These are phyloP conservation scores for Antitrichia curtipendula DNA, from an alignment of 225 moss, liverwort and hornwort species.

Conservation along the genomic window DNA sequence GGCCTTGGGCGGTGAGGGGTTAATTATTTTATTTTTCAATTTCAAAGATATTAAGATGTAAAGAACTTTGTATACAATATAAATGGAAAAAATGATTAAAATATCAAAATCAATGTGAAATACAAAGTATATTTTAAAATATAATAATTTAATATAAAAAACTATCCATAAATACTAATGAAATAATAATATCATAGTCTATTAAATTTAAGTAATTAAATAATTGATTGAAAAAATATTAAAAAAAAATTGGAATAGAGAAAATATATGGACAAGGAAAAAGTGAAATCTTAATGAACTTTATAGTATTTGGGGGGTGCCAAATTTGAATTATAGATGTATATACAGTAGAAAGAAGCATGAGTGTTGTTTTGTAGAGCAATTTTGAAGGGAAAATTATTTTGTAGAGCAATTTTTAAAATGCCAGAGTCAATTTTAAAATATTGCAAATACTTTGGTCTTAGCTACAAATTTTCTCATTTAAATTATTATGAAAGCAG, in stretches of 20 bases:
- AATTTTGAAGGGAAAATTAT: too few relatives aligned
- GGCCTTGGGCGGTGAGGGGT: too few relatives aligned
- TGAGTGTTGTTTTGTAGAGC: neutral
- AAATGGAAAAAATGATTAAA: neutral
- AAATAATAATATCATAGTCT: neutral
- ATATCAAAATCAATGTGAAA: neutral
- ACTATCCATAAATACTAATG: neutral
- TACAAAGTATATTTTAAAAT: too few relatives aligned
- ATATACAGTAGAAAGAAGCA: neutral
- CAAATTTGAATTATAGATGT: neutral
- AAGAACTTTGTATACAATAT: neutral
- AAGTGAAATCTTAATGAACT: neutral
- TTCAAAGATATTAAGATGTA: too few relatives aligned
- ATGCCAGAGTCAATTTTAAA: neutral
- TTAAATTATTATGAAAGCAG: neutral
- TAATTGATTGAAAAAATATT: neutral
- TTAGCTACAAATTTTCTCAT: neutral
- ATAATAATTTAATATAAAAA: neutral
- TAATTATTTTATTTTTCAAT: too few relatives aligned
- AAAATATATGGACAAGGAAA: neutral
- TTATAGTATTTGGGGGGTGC: neutral
- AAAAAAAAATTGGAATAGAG: fast-evolving
- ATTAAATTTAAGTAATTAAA: neutral
- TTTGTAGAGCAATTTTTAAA: neutral
- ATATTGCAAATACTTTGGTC: neutral